Percentiles rank a stretch among this genome's conserved stretches.
These are phyloP conservation scores for Raphidocelis subcapitata DNA, from an alignment of 139 green algal species.

Conservation along the genomic window DNA sequence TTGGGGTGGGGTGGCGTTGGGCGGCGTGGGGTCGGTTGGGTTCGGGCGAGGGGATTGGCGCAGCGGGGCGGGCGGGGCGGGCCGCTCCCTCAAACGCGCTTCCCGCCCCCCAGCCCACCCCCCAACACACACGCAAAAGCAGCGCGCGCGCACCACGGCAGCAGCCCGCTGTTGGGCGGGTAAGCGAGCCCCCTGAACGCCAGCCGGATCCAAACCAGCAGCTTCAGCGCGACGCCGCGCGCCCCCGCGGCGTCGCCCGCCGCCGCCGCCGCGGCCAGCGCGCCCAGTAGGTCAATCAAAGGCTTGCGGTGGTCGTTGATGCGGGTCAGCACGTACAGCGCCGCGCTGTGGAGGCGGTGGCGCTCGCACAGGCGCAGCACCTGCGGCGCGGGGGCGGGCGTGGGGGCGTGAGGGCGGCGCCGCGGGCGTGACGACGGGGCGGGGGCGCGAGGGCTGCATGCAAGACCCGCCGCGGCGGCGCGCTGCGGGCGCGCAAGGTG, in stretches of 20 bases:
- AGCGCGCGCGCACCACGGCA: background rate
- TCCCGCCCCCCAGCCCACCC: too few species aligned
- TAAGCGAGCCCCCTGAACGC: constrained; percentile 6
- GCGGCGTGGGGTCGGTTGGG: too few species aligned
- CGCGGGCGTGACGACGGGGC: too few species aligned
- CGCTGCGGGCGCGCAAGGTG: too few species aligned
- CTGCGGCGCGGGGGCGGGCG: constrained; percentile 1
- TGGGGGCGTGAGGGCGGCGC: too few species aligned
- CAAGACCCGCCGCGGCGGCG: too few species aligned
- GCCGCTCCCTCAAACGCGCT: too few species aligned
- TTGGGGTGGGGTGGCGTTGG: too few species aligned
- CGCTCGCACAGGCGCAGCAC: constrained; percentile 68
- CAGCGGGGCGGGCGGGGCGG: too few species aligned
- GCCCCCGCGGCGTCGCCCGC: background rate
- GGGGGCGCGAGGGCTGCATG: too few species aligned
- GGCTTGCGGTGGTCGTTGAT: constrained; percentile 84
- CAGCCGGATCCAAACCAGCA: constrained; percentile 68
- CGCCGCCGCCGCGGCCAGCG: constrained; percentile 62
- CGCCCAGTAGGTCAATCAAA: constrained; percentile 59
- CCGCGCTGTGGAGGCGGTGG: constrained; percentile 70
- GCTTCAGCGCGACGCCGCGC: constrained; percentile 49
- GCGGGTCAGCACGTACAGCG: constrained; percentile 73
- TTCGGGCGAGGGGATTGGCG: too few species aligned
- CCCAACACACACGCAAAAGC: background rate
- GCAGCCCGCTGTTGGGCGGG: constrained; percentile 4